Conservation (phyloP, 768 basidiomycete species). For the Psilocybe cyanescens region DNA sequence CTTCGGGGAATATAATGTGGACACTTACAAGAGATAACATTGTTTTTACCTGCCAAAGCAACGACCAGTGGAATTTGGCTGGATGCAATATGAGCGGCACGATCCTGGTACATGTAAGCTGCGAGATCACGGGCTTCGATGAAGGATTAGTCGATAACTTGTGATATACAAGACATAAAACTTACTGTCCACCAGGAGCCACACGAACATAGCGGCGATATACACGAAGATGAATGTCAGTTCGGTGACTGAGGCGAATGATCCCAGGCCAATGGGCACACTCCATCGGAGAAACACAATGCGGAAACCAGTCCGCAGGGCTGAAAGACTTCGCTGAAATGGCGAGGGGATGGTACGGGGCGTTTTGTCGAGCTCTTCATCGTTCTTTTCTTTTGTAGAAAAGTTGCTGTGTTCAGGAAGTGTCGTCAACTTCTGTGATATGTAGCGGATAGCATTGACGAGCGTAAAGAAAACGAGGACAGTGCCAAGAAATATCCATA, state of each 20-base stretch:
- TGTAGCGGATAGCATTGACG: conserved; percentile 30
- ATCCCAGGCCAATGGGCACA: conserved; percentile 43
- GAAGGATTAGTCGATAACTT: conserved; percentile 15
- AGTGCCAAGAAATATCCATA: conserved; percentile 43
- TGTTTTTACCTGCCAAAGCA: conserved; percentile 61
- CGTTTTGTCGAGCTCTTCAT: conserved; percentile 21
- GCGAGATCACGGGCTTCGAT: conserved; percentile 34
- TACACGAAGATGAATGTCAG: conserved; percentile 50
- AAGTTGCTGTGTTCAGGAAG: neutral
- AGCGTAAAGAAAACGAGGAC: conserved; percentile 40
- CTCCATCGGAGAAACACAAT: conserved; percentile 54
- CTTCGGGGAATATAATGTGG: neutral
- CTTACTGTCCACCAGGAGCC: conserved; percentile 51
- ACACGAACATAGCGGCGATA: conserved; percentile 44
- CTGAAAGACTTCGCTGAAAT: conserved; percentile 36
- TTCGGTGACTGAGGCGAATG: conserved; percentile 44
- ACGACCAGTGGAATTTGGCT: conserved; percentile 56
- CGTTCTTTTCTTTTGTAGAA: conserved; percentile 22
- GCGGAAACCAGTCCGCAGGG: conserved; percentile 45
- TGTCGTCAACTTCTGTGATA: conserved; percentile 13
- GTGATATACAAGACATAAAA: conserved; percentile 15
- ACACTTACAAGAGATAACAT: conserved; percentile 51
- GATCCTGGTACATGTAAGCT: conserved; percentile 37
- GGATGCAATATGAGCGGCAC: conserved; percentile 46
- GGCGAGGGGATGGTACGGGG: neutral